Base-by-base conservation (phyloP, 2,329 filamentous ascomycete genomes). In the Aspergillus cejpii region DNA sequence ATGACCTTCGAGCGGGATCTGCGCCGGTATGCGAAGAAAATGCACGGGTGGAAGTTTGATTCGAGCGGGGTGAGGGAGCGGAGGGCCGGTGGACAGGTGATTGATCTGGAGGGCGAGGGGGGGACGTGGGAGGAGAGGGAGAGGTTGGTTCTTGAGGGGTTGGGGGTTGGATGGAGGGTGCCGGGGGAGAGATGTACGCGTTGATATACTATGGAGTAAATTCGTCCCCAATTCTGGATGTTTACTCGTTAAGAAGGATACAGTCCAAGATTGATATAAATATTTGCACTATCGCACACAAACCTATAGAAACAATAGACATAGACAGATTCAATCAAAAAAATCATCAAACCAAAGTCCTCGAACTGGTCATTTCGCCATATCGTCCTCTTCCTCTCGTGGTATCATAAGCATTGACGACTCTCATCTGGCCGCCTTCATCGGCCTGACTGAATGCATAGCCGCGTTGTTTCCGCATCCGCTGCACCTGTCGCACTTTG, bases 361-460 rank as follows among this genome's bases (percentile, higher is more conserved):
- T 66, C 52, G 76, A 78, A 63, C 79, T 83, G 41, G 82, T 81
- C 91, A 98, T 96, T 74, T 98, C 92, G 64, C 92, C 92, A 71
- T 94, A 97, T 52, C 87, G 76, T 39, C 92, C 92, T 74, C 92
- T 80, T 64, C 88, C 81, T 66, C 85, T 84, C 51, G 92, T 98
- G 41, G 92, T 98, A 71, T 98, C 92, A 71, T 98, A 98, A 50
- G 92, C 92, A 72, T 96, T 91, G 62, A 98, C 76, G 51, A 98
- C 87, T 57, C 91, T 80, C 56, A 91, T 94, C 72, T 97, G 92
- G 23, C 68, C 69, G 59, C 84, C 88, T 69, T 98, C 92, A 65
- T 98, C 92, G 47, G 91, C 94, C 70, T 96, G 90, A 57, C 88
- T 95, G 70, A 98, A 98, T 50, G 92, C 92, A 64, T 98, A 98